phyloP scores from a whole-genome alignment of 1,139 yeast species.

The Magnusiomyces paraingens region DNA sequence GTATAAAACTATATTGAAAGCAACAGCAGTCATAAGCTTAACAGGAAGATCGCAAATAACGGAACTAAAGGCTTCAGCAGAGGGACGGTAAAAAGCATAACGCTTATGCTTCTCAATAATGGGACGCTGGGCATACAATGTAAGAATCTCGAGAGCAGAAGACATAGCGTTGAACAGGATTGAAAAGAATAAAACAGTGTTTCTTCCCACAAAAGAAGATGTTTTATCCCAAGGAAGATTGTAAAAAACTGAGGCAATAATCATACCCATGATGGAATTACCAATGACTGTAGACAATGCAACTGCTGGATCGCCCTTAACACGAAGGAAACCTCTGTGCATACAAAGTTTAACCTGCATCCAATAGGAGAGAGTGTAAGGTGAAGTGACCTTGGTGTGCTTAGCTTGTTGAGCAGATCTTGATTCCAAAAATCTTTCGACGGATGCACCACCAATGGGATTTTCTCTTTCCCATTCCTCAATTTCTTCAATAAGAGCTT shows the following conservation, averaged over 20 bases:
- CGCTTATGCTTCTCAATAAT: slow-evolving; percentile 73
- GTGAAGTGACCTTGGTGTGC: slow-evolving; percentile 46
- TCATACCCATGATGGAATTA: slow-evolving; percentile 64
- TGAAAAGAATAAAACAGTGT: slow-evolving; percentile 70
- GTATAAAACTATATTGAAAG: slow-evolving; percentile 57
- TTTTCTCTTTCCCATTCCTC: slow-evolving; percentile 32
- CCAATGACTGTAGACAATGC: slow-evolving; percentile 53
- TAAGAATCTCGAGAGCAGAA: slow-evolving; percentile 64
- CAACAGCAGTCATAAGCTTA: slow-evolving; percentile 46
- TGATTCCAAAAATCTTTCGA: slow-evolving; percentile 30
- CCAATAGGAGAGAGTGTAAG: slow-evolving; percentile 57
- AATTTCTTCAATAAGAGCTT: slow-evolving; percentile 36
- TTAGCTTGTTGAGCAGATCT: slow-evolving; percentile 51
- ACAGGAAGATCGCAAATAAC: slow-evolving; percentile 64
- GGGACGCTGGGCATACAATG: slow-evolving; percentile 63
- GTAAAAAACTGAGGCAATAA: slow-evolving; percentile 70
- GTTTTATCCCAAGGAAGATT: slow-evolving; percentile 43
- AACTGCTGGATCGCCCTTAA: slow-evolving; percentile 59
- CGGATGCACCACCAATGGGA: slow-evolving; percentile 28
- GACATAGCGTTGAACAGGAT: slow-evolving; percentile 70
- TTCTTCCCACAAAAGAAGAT: slow-evolving; percentile 55
- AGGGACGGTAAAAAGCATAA: slow-evolving; percentile 68
- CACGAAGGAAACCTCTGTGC: slow-evolving; percentile 56
- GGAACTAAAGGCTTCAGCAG: slow-evolving; percentile 69
- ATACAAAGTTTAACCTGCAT: slow-evolving; percentile 60